These are phyloP conservation scores for Amylocystis lapponica DNA, from an alignment of 768 basidiomycete genomes.

Conservation along the genomic window DNA sequence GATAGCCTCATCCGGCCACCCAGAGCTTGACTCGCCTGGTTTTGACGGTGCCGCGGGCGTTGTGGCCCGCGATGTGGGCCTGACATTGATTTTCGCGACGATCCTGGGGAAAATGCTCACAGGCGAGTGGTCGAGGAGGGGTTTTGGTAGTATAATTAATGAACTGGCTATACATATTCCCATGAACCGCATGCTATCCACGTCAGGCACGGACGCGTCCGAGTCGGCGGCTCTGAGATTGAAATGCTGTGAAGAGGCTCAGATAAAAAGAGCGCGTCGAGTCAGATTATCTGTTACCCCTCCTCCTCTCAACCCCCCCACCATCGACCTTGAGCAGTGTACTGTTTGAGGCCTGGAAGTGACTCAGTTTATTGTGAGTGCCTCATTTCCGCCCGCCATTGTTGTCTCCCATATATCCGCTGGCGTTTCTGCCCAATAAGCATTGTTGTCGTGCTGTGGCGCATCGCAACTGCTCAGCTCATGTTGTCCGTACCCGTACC, in stretches of 20 bases:
- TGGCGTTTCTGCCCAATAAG: conserved; percentile 12
- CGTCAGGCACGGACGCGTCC: not conserved
- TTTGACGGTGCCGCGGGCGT: too few species aligned
- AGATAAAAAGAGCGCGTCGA: conserved; percentile 17
- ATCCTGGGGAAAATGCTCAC: too few species aligned
- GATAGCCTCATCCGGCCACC: too few species aligned
- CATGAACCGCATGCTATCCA: too few species aligned
- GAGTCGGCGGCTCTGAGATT: conserved; percentile 24
- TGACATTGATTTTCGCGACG: too few species aligned
- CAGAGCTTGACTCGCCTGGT: too few species aligned
- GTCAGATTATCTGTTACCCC: conserved; percentile 15
- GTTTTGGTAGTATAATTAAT: too few species aligned
- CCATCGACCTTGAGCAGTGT: conserved; percentile 14
- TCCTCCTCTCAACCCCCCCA: conserved; percentile 11
- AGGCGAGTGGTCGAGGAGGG: too few species aligned
- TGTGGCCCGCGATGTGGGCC: too few species aligned
- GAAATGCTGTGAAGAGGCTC: conserved; percentile 19
- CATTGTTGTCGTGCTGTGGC: conserved; percentile 4
- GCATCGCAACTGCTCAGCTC: not conserved
- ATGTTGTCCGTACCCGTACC: conserved; percentile 2
- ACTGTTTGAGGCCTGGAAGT: conserved; percentile 12
- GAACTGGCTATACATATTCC: too few species aligned
- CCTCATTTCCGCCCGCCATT: conserved; percentile 8
- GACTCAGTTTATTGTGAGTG: conserved; percentile 11
- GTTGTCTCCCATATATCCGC: conserved; percentile 14